A percentile compares a stretch with the other conserved stretches of the same genome.
Evolutionary conservation across 1,284 basidiomycete species (phyloP).

Genomic region (Testicularia cyperi): DNA sequence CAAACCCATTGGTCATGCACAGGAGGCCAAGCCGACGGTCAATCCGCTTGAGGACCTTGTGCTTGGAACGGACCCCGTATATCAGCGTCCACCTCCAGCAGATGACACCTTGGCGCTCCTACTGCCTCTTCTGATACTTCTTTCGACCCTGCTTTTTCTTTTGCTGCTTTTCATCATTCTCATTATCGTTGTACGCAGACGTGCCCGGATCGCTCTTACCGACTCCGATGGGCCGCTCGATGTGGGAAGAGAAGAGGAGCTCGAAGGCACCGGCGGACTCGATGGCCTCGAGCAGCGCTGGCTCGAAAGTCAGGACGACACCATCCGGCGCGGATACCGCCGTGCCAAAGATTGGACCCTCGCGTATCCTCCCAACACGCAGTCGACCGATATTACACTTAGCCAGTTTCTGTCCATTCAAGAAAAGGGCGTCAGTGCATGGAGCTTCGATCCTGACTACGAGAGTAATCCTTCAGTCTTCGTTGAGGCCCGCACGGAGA

Average conservation of each 20-base stretch:
- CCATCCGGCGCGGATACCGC: constrained; percentile 72
- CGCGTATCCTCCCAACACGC: constrained; percentile 35
- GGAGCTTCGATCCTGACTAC: constrained; percentile 59
- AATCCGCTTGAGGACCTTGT: constrained; percentile 14
- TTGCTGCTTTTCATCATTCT: constrained; percentile 59
- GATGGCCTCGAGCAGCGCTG: constrained; percentile 87
- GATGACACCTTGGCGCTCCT: constrained; percentile 48
- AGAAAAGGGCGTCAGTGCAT: constrained; percentile 60
- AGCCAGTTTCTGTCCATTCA: constrained; percentile 59
- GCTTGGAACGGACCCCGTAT: constrained; percentile 26
- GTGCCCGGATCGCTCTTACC: constrained; percentile 65
- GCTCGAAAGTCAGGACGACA: constrained; percentile 79
- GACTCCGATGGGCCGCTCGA: constrained; percentile 92
- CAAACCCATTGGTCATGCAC: constrained; percentile 29
- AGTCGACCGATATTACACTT: constrained; percentile 58
- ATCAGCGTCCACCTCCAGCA: constrained; percentile 25
- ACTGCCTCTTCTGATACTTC: constrained; percentile 72
- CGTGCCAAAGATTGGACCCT: constrained; percentile 77
- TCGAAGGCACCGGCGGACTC: constrained; percentile 83
- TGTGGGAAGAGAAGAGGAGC: constrained; percentile 73
- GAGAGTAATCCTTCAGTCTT: constrained; percentile 56
- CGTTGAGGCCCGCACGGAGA: constrained; percentile 57
- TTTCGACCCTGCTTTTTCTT: constrained; percentile 88
- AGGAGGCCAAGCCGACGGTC: constrained; percentile 19
- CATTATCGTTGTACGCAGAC: constrained; percentile 46